Evolutionary conservation across 192 early-diverging fungal species (phyloP), one percentile per base, ranked within the genome.

Genomic region (Linnemannia zychae): DNA sequence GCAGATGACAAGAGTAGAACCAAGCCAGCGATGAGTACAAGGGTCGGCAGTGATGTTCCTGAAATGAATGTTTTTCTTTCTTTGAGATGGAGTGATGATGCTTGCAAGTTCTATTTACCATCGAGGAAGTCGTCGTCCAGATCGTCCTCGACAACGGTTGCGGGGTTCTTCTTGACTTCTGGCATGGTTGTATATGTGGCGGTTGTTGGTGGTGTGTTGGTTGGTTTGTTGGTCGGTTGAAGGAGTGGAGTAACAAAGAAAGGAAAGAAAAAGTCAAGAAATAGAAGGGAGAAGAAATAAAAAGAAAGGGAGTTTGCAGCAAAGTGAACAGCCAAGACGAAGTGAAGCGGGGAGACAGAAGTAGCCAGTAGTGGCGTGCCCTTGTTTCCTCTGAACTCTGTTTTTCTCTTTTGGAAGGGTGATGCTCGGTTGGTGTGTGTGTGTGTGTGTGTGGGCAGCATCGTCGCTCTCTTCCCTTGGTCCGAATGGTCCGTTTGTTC

Each of bases 101-200:
- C 22, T 38, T 20, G 16, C 4, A 0, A 22, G 13, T 11, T 40
- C 6, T 22, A n/a, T 50, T 44, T 79, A 85, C 83, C 83, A 73
- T 85, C 83, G 49, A 85, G 65, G 72, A 85, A 85, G 74, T 85
- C 83, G 49, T 85, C 83, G 49, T 85, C 83, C 40, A 85, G 83
- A 76, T 85, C 83, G 70, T 85, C 83, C 74, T 85, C 83, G 47
- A 85, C 83, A 40, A 79, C 73, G 50, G 82, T 75, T 22, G 57
- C 28, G 24, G 77, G 73, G 63, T 85, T 85, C 69, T 85, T 85
- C 77, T 78, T 85, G 46, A 85, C 69, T 49, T 81, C 88, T 76
- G 79, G 86, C 76, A 77, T 87, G 31, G 24, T 63, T 63, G 28
- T 63, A 31, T 78, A 49, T 76, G 31, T 31, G 6, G 31, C 3